phyloP scores from a whole-genome alignment of 1,284 basidiomycete genomes.

The Fomitiporia mediterranea region DNA sequence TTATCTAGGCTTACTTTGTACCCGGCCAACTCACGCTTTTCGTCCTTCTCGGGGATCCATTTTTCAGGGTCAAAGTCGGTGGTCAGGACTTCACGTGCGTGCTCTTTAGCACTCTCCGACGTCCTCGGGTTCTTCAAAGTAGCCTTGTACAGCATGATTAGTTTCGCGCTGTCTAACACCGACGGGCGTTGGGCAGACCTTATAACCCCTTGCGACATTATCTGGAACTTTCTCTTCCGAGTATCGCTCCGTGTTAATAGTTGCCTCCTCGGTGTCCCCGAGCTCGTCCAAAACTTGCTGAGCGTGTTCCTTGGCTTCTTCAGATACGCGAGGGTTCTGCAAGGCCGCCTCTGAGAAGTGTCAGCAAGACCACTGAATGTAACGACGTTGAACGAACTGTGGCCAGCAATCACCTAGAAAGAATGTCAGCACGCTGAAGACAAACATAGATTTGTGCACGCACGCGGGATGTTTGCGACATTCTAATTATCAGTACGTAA shows the following conservation, averaged over 20 bases:
- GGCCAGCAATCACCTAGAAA: not conserved
- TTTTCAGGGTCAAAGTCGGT: conserved; percentile 30
- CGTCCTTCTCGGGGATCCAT: conserved; percentile 6
- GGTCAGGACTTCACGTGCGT: conserved; percentile 40
- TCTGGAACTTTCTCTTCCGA: not conserved
- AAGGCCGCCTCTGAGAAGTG: conserved; percentile 21
- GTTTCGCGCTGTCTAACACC: not conserved
- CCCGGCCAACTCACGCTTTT: conserved; percentile 26
- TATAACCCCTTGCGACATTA: not conserved
- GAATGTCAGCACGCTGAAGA: not conserved
- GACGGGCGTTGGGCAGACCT: not conserved
- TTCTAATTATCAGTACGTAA: no score
- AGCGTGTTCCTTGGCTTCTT: conserved; percentile 47
- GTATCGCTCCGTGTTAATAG: not conserved
- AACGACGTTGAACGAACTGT: not conserved
- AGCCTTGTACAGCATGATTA: conserved; percentile 1
- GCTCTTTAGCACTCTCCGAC: conserved; percentile 47
- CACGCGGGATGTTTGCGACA: no score
- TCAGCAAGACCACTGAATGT: not conserved
- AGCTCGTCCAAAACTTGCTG: conserved; percentile 40
- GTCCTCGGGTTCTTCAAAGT: conserved; percentile 41
- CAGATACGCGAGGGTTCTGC: conserved; percentile 46
- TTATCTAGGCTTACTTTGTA: conserved; percentile 15
- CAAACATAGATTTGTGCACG: no score
- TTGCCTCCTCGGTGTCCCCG: conserved; percentile 22